phyloP scores from a whole-genome alignment of 129 eudicot species.

The Flaveria bidentis region DNA sequence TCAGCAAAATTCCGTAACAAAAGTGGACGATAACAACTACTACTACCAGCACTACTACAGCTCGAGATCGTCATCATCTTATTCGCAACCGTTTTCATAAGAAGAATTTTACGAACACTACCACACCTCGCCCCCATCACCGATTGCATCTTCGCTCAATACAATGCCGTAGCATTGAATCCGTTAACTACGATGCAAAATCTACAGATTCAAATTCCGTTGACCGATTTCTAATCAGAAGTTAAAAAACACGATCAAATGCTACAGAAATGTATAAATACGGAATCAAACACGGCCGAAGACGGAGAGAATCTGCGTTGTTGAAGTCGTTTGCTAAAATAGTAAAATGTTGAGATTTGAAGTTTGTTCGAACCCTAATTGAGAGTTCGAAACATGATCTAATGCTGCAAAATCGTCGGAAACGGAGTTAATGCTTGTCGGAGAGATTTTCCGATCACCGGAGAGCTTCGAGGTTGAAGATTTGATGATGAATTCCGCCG shows the following conservation, averaged over 20 bases:
- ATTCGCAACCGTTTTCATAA: conserved; percentile 6
- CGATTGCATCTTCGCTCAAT: conserved; percentile 43
- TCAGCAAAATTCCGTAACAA: neutral
- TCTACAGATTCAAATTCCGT: neutral
- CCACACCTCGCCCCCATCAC: conserved; percentile 34
- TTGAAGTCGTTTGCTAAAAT: neutral
- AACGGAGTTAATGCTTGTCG: neutral
- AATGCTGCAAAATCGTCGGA: neutral
- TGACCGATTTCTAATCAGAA: neutral
- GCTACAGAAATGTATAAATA: neutral
- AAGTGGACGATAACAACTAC: conserved; percentile 1
- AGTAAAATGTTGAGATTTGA: neutral
- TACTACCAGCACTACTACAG: neutral
- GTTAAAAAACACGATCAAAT: neutral
- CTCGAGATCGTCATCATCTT: conserved; percentile 20
- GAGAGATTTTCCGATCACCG: neutral
- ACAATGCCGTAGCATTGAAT: conserved; percentile 20
- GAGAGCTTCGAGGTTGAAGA: neutral
- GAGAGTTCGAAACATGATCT: neutral
- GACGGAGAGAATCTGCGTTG: conserved; percentile 5
- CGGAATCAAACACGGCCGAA: neutral
- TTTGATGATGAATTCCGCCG: conserved; percentile 10
- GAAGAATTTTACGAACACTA: conserved; percentile 34
- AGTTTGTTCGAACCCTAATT: neutral
- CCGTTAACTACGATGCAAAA: conserved; percentile 24